These are phyloP conservation scores for Neospermospora avenae DNA, from an alignment of 2,329 filamentous ascomycete genomes.

Conservation along the genomic window DNA sequence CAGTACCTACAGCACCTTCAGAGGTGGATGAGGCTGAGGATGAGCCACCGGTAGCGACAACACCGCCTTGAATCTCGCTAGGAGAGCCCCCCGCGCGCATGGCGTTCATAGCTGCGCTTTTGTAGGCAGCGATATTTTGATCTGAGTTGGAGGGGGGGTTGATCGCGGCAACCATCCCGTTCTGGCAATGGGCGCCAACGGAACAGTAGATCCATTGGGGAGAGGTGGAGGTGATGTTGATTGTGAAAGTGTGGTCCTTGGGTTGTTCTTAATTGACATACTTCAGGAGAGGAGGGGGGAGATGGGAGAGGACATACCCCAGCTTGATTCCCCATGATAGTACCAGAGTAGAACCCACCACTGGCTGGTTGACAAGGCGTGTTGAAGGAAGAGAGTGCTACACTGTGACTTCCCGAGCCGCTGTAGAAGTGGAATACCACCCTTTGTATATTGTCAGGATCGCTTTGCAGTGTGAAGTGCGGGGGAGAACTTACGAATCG, in stretches of 20 bases:
- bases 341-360: constrained; percentile 23
- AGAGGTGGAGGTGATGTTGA: constrained; percentile 37
- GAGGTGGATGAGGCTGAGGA: not conserved
- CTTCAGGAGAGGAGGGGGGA: no score
- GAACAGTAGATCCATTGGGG: constrained; percentile 45
- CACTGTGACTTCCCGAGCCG: constrained; percentile 44
- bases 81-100: constrained; percentile 7
- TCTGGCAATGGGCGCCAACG: constrained; percentile 38
- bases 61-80: constrained; percentile 14
- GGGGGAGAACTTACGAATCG: constrained; percentile 5
- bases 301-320: constrained; percentile 16
- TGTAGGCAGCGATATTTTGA: constrained; percentile 14
- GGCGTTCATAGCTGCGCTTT: constrained; percentile 11
- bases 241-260: constrained; percentile 24
- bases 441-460: not conserved
- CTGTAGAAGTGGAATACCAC: constrained; percentile 44
- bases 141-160: constrained; percentile 36
- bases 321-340: constrained; percentile 10
- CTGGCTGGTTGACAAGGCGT: constrained; percentile 33
- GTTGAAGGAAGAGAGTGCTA: constrained; percentile 37
- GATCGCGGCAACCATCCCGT: constrained; percentile 43
- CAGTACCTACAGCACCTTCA: not conserved
- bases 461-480: not conserved
- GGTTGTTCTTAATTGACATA: no score
- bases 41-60: constrained; percentile 6